Percentiles rank a stretch among this genome's conserved stretches.
phyloP scores from a whole-genome alignment of 768 basidiomycete genomes.

The Pisolithus microcarpus region DNA sequence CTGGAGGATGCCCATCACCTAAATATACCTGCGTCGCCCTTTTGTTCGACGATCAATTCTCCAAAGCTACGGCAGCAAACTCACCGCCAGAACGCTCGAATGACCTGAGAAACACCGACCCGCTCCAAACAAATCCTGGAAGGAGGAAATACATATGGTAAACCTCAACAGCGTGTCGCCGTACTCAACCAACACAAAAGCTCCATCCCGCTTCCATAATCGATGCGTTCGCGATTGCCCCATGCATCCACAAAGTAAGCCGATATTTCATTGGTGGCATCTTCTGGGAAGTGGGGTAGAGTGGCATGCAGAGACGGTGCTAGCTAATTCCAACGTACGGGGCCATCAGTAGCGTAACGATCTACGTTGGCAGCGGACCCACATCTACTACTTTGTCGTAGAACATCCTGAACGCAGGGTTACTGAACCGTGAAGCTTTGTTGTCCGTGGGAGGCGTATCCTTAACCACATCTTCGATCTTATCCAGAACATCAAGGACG shows the following conservation, averaged over 20 bases:
- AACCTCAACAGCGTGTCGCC: constrained; percentile 23
- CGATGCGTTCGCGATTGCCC: constrained; percentile 88
- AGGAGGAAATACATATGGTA: background rate
- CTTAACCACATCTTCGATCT: too few relatives aligned
- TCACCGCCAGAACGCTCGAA: constrained; percentile 78
- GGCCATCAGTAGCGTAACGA: background rate
- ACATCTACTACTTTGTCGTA: constrained; percentile 78
- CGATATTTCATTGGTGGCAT: constrained; percentile 61
- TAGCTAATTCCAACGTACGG: constrained; percentile 28
- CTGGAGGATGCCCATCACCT: constrained; percentile 79
- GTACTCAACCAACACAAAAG: constrained; percentile 95
- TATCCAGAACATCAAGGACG: too few relatives aligned
- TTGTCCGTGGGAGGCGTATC: too few relatives aligned
- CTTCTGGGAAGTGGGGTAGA: constrained; percentile 49
- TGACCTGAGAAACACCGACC: constrained; percentile 58
- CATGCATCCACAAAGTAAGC: constrained; percentile 83
- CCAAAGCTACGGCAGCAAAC: background rate
- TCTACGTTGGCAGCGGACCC: constrained; percentile 10
- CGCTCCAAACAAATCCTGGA: constrained; percentile 73
- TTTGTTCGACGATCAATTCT: background rate
- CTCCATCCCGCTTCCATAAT: constrained; percentile 99
- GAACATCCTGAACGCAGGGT: constrained; percentile 91
- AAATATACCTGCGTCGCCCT: constrained; percentile 48
- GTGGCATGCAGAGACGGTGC: constrained; percentile 55
- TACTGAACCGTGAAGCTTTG: too few relatives aligned